Evolutionary conservation across 163 green algal genomes (phyloP).

Genomic region (Trebouxiophyceae sp.): DNA sequence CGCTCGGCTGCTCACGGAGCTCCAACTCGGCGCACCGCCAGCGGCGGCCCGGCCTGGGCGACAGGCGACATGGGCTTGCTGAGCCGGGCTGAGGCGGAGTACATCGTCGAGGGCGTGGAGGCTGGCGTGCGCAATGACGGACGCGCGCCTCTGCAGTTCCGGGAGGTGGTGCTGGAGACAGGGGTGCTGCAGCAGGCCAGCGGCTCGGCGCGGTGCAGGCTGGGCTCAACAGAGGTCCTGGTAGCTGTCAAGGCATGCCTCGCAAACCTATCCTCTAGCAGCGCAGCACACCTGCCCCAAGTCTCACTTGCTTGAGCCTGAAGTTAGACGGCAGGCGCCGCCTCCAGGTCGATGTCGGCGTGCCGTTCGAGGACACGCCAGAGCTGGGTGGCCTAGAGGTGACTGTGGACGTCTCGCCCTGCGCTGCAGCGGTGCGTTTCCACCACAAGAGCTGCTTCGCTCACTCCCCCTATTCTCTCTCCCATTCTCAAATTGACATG

Average conservation of each 20-base stretch:
- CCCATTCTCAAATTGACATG: no score
- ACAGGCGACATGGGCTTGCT: constrained; percentile 3
- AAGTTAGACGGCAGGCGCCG: background rate
- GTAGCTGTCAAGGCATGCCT: constrained; percentile 56
- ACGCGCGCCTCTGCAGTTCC: constrained; percentile 34
- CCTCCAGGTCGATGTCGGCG: constrained; percentile 39
- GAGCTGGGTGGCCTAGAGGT: constrained; percentile 46
- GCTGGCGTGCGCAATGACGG: constrained; percentile 51
- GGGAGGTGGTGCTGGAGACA: constrained; percentile 44
- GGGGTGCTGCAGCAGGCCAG: constrained; percentile 54
- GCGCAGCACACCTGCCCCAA: background rate
- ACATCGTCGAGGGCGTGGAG: constrained; percentile 43
- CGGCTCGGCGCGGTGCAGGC: constrained; percentile 49
- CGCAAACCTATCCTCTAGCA: background rate
- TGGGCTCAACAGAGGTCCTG: constrained; percentile 64
- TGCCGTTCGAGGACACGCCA: constrained; percentile 17
- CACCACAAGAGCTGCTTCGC: no score
- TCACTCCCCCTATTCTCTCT: no score
- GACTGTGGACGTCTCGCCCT: constrained; percentile 65
- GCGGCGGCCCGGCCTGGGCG: no score
- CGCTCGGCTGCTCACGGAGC: no score
- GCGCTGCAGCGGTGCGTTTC: constrained; percentile 46
- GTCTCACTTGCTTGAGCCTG: background rate
- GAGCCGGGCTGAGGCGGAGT: constrained; percentile 35
- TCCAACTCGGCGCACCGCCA: no score